Base-by-base conservation (phyloP, 441 rosid species). In the Aleurites moluccanus region DNA sequence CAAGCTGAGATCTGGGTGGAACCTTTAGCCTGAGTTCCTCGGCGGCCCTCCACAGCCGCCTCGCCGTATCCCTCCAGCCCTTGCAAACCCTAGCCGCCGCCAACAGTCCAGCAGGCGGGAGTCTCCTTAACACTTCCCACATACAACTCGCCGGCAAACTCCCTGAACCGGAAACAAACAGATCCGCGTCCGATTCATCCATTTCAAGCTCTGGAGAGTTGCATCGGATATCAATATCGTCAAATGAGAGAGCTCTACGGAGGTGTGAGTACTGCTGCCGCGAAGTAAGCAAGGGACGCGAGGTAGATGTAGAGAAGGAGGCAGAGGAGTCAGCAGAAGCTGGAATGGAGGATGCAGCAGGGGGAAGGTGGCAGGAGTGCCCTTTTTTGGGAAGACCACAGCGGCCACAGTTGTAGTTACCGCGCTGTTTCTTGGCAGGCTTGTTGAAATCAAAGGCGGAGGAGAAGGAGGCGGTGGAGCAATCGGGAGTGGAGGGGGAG, bases 331-430 rank as follows among this genome's bases (percentile, higher is more conserved):
- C 90, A 82, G 57, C 81, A 81, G 75, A 28, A 15, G 73, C 30
- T 35, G 80, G 85, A 77, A 72, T 61, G 16, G 64, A 14, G 70
- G 78, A 74, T 28, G 90, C 44, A 44, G 78, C 23, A 50, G 75
- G 47, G 23, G 73, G 52, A 27, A 87, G 10, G 74, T 83, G 81
- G 75, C 98, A 96, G 78, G 70, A 61, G 70, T 93, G 98, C 73
- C 99, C 97, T 72, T 89, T 96, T 83, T 96, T 96, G 67, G 98
- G 99, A 49, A 83, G 94, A 35, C 99, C 99, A 38, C 99, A 96
- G 25, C 98, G 86, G 78, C 98, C 87, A 60, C 99, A 96, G 85
- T 85, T 96, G 82, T 96, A 96, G 77, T 88, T 93, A 56, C 98
- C 99, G 4, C 98, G 94, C 11, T 87, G 84, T 69, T 85, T 90